phyloP scores from a whole-genome alignment of 805 yeast genomes.

The Schwanniomyces pseudopolymorphus region DNA sequence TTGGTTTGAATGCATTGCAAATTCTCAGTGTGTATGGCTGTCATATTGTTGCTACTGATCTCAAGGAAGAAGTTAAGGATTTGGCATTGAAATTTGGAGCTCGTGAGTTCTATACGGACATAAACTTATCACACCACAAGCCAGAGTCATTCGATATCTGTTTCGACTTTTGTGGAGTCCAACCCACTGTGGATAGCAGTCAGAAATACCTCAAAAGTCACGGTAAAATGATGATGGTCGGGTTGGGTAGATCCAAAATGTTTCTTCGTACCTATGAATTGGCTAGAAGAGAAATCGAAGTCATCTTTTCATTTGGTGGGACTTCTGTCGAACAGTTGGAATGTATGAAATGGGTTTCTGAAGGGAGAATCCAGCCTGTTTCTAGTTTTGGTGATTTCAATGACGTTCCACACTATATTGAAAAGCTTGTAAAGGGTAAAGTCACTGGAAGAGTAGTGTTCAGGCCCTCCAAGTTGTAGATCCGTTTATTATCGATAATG shows the following conservation, averaged over 20 bases:
- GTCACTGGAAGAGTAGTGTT: conserved; percentile 45
- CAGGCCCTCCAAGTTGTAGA: conserved; percentile 15
- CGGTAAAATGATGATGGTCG: conserved; percentile 44
- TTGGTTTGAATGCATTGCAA: conserved; percentile 45
- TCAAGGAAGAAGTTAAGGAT: conserved; percentile 23
- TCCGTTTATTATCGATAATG: neutral
- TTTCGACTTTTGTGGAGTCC: conserved; percentile 40
- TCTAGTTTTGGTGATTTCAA: conserved; percentile 27
- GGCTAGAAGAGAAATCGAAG: conserved; percentile 41
- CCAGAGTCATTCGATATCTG: conserved; percentile 37
- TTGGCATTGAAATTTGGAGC: conserved; percentile 40
- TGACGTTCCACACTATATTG: conserved; percentile 35
- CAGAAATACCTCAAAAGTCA: conserved; percentile 28
- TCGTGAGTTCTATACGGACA: conserved; percentile 36
- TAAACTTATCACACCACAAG: conserved; percentile 22
- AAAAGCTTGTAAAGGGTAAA: conserved; percentile 36
- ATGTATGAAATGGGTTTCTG: conserved; percentile 40
- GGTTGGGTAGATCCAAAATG: conserved; percentile 38
- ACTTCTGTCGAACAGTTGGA: conserved; percentile 43
- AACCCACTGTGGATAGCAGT: conserved; percentile 25
- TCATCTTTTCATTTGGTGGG: conserved; percentile 46
- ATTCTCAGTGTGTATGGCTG: conserved; percentile 32
- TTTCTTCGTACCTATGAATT: conserved; percentile 30
- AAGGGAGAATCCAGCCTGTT: conserved; percentile 40
- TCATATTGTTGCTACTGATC: conserved; percentile 33